Conservation (phyloP, 208 protist genomes). For the Crithidia sp. region DNA sequence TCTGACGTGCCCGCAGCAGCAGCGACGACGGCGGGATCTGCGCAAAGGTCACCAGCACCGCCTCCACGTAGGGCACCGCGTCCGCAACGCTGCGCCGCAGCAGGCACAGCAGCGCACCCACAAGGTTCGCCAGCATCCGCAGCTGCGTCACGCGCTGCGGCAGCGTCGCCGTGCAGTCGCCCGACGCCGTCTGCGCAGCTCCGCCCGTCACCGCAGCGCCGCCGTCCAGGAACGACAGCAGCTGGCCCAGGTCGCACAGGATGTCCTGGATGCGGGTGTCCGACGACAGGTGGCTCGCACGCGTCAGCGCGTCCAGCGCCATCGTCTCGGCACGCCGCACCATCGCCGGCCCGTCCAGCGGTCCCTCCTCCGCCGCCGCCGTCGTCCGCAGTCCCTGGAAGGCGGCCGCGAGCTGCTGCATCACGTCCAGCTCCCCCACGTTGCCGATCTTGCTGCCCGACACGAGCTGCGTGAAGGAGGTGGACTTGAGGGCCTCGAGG, state of each 20-base stretch:
- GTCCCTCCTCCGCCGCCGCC: background rate
- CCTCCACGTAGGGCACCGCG: constrained; percentile 46
- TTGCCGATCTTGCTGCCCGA: background rate
- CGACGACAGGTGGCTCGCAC: constrained; percentile 11
- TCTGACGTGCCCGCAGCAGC: constrained; percentile 8
- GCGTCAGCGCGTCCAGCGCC: constrained; percentile 19
- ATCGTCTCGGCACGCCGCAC: constrained; percentile 20
- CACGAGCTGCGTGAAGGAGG: background rate
- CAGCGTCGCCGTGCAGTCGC: constrained; percentile 29
- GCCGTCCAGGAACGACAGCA: constrained; percentile 36
- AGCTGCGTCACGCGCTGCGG: constrained; percentile 46
- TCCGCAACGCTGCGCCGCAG: constrained; percentile 36
- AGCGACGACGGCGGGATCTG: constrained; percentile 31
- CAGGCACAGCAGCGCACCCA: constrained; percentile 41
- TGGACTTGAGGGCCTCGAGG: background rate
- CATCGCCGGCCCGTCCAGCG: constrained; percentile 17
- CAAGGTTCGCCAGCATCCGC: constrained; percentile 42
- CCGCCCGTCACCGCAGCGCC: constrained; percentile 29
- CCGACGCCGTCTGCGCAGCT: constrained; percentile 24
- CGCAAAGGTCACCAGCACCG: constrained; percentile 36
- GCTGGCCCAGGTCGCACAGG: constrained; percentile 25
- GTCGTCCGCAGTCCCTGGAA: constrained; percentile 19
- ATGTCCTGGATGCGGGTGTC: constrained; percentile 37
- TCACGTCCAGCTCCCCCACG: constrained; percentile 2
- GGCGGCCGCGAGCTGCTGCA: constrained; percentile 29